A percentile compares a stretch with the other conserved stretches of the same genome.
phyloP scores from a whole-genome alignment of 805 yeast genomes.

The Teunomyces barrocoloradensis region DNA sequence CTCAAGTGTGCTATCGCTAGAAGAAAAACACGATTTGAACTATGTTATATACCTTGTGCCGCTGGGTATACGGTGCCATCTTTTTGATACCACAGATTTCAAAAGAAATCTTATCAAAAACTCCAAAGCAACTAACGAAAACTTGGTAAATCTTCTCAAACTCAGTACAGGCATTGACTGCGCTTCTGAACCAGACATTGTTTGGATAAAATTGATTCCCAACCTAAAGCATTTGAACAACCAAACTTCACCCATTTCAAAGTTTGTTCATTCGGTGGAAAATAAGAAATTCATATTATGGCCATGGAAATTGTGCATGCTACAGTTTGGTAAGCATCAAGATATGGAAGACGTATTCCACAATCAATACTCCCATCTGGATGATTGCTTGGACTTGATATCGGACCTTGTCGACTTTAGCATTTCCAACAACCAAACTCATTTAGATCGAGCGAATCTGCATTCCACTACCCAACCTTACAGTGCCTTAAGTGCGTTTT shows the following conservation, averaged over 20 bases:
- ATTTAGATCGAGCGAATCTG: not conserved
- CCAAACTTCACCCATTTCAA: slow-evolving; percentile 59
- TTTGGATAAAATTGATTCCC: slow-evolving; percentile 71
- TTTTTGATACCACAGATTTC: slow-evolving; percentile 30
- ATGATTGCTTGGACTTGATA: slow-evolving; percentile 33
- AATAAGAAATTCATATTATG: slow-evolving; percentile 60
- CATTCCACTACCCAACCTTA: slow-evolving; percentile 7
- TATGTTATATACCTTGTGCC: slow-evolving; percentile 41
- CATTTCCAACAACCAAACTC: slow-evolving; percentile 19
- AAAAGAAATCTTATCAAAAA: slow-evolving; percentile 16
- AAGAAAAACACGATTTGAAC: slow-evolving; percentile 12
- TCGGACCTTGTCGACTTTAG: slow-evolving; percentile 36
- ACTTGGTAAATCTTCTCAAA: slow-evolving; percentile 29
- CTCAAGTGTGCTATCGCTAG: slow-evolving; percentile 17
- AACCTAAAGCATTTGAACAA: slow-evolving; percentile 67
- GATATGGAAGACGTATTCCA: slow-evolving; percentile 7
- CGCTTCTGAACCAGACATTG: slow-evolving; percentile 18
- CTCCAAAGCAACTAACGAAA: slow-evolving; percentile 21
- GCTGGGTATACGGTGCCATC: slow-evolving; percentile 43
- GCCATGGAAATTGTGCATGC: slow-evolving; percentile 67
- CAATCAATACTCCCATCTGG: not conserved
- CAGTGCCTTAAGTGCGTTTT: slow-evolving; percentile 14
- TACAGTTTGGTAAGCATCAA: slow-evolving; percentile 47
- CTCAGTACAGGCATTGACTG: slow-evolving; percentile 35
- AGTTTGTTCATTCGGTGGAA: slow-evolving; percentile 51